Evolutionary conservation across 1,284 basidiomycete species (phyloP), one percentile per base, ranked within the genome.

Genomic region (Ganoderma lingzhi): DNA sequence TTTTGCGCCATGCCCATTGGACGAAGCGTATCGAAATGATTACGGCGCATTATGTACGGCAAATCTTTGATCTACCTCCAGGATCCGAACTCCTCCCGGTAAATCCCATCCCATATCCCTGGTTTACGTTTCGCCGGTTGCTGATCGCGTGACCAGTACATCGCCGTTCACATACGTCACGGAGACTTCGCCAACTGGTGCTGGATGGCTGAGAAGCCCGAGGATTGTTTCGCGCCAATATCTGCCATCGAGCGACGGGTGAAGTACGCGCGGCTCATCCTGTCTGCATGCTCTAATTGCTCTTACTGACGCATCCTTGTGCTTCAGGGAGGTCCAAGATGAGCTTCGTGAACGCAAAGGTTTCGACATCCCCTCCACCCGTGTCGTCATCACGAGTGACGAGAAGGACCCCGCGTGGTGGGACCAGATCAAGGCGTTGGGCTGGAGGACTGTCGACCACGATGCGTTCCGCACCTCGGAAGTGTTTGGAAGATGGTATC

Each of bases 321-420:
- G 59, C 30, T 44, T 10, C 66, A 79, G 85, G 28, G 90, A 92
- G 76, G 85, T 93, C 3, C 87, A 89, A 72, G 82, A 84, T 5
- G 87, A 89, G 70, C 79, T 92, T 37, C 75, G 80, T 55, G 78
- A 83, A 65, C 83, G 82, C 58, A 86, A 87, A 71, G 87, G 87
- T 0, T 77, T 89, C 23, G 78, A 78, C 17, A 84, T 88, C 17
- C 79, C 79, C 35, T 72, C 76, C 71, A 79, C 86, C 12, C 83
- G 87, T 73, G 88, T 93, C 53, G 83, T 94, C 69, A 86, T 93
- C 82, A 93, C 91, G 15, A 92, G 89, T 71, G 92, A 94, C 76
- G 92, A 94, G 79, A 76, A 79, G 64, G 85, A 93, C 75, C 77
- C 82, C 10, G 82, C 80, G 15, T 93, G 91, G 90, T 93, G 92